phyloP scores from a whole-genome alignment of 306 rosid genomes.

The Inga laurina region DNA sequence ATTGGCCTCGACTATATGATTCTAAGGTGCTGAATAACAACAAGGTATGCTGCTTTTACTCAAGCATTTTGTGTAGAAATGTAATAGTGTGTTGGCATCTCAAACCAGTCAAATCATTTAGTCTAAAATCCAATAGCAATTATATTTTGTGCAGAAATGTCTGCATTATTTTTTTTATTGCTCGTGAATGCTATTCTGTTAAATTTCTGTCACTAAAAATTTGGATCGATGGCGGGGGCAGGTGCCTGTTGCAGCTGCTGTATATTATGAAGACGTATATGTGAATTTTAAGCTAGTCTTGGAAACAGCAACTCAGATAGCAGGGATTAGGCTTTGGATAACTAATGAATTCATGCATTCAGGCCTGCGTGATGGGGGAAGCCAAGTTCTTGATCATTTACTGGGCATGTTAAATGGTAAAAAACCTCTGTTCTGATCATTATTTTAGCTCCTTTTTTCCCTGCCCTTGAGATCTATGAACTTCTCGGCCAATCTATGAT shows the following conservation, averaged over 20 bases:
- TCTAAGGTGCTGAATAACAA: constrained; percentile 63
- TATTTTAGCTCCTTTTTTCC: not conserved
- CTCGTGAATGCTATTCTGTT: not conserved
- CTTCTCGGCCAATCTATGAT: not conserved
- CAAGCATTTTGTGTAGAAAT: constrained; percentile 5
- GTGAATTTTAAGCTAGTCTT: constrained; percentile 74
- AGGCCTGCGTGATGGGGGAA: constrained; percentile 82
- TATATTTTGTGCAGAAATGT: not conserved
- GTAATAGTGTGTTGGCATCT: not conserved
- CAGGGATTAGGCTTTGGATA: constrained; percentile 81
- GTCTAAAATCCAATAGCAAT: not conserved
- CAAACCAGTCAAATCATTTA: not conserved
- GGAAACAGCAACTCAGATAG: constrained; percentile 89
- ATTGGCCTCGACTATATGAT: constrained; percentile 82
- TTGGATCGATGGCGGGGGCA: constrained; percentile 38
- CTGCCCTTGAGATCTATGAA: not conserved
- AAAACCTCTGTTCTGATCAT: constrained; percentile 77
- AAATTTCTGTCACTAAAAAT: not conserved
- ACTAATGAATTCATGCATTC: constrained; percentile 96
- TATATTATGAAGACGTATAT: constrained; percentile 79
- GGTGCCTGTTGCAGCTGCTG: constrained; percentile 97
- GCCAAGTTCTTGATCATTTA: constrained; percentile 80
- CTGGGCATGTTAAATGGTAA: constrained; percentile 79
- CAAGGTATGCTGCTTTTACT: constrained; percentile 52
- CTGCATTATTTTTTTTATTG: not conserved